Evolutionary conservation across 768 basidiomycete genomes (phyloP).

Genomic region (Tricholoma flavovirens): DNA sequence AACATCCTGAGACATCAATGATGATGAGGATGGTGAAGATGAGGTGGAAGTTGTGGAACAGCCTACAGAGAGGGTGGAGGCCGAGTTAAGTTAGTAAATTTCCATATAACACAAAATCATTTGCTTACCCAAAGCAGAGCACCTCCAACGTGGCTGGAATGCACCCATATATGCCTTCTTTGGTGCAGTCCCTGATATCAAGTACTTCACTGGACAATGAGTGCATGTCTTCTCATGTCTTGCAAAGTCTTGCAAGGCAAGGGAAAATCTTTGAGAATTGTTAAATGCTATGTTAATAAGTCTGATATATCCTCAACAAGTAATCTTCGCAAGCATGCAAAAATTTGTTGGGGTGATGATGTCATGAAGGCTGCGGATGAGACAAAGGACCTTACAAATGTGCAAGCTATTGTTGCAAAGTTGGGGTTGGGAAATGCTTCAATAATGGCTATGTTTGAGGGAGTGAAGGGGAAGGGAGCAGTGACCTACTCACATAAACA

Average conservation of each 20-base stretch:
- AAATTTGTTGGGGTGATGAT: slow-evolving; percentile 25
- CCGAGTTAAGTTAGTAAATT: slow-evolving; percentile 2
- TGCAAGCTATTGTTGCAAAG: slow-evolving; percentile 2
- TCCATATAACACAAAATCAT: neutral
- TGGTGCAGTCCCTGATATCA: neutral
- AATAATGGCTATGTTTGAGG: slow-evolving; percentile 22
- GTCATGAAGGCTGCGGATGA: slow-evolving; percentile 13
- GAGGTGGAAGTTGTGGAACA: slow-evolving; percentile 1
- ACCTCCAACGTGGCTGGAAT: slow-evolving; percentile 1
- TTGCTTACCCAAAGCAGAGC: neutral
- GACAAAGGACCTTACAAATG: neutral
- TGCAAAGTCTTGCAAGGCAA: slow-evolving; percentile 7
- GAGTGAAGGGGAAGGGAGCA: slow-evolving; percentile 18
- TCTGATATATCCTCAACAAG: slow-evolving; percentile 10
- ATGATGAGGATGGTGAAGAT: slow-evolving; percentile 1
- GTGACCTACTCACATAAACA: slow-evolving; percentile 22
- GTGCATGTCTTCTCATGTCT: slow-evolving; percentile 5
- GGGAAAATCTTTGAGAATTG: neutral
- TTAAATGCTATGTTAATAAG: slow-evolving; percentile 8
- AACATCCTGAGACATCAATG: neutral
- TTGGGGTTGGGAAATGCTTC: slow-evolving; percentile 7
- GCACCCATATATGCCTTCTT: slow-evolving; percentile 9
- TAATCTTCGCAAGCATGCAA: slow-evolving; percentile 22
- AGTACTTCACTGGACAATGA: neutral
- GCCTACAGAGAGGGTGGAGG: neutral